Conservation (phyloP, 2,329 filamentous ascomycete species). For the Berkeleyomyces rouxiae region DNA sequence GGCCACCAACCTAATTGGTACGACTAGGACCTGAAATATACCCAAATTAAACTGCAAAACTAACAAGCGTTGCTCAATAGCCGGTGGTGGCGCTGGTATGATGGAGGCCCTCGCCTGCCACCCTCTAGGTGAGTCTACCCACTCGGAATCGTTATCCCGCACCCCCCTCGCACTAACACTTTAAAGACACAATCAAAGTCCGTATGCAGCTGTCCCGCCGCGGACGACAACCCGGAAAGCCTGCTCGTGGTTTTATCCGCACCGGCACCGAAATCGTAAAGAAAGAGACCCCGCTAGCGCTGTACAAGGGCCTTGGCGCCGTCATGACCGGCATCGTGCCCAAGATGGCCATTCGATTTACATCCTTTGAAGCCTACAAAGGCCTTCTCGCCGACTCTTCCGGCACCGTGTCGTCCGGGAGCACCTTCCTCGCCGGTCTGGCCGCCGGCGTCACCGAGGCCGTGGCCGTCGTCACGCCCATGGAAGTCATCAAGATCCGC, state of each 20-base stretch:
- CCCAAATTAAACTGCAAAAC: constrained; percentile 2
- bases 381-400: constrained; percentile 55
- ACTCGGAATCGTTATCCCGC: neutral
- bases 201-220: constrained; percentile 95
- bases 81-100: constrained; percentile 94
- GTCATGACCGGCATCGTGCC: constrained; percentile 92
- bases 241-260: constrained; percentile 70
- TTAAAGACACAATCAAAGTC: constrained; percentile 84
- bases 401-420: constrained; percentile 50
- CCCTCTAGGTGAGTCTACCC: constrained; percentile 52
- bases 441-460: constrained; percentile 91
- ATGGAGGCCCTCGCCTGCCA: constrained; percentile 97
- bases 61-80: constrained; percentile 42
- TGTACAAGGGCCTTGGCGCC: constrained; percentile 97
- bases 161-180: constrained; percentile 10
- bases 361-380: constrained; percentile 94
- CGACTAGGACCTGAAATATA: neutral
- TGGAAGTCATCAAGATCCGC: constrained; percentile 99
- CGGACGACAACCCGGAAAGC: constrained; percentile 65
- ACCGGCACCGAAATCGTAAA: constrained; percentile 78
- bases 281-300: constrained; percentile 75
- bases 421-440: constrained; percentile 63
- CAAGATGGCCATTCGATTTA: constrained; percentile 99
- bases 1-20: constrained; percentile 83
- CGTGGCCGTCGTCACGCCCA: constrained; percentile 87